Conservation (phyloP, 805 yeast species). For the Wickerhamomyces subpelliculosus region DNA sequence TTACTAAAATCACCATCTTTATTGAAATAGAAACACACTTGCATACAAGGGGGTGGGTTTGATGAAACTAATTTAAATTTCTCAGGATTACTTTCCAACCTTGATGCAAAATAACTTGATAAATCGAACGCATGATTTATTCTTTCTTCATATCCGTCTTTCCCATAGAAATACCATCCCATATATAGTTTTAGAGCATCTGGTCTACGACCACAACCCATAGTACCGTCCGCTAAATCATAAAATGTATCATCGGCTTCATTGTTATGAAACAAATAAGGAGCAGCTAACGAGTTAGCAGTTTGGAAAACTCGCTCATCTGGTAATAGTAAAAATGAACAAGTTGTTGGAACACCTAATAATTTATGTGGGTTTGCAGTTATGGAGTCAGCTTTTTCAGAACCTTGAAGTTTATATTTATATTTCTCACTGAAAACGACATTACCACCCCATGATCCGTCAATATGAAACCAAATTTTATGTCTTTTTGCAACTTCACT, state of each 20-base stretch:
- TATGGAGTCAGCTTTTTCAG: conserved; percentile 62
- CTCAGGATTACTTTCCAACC: conserved; percentile 25
- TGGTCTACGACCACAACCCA: conserved; percentile 88
- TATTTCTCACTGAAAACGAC: conserved; percentile 55
- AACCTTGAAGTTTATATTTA: conserved; percentile 44
- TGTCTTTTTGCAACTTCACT: conserved; percentile 44
- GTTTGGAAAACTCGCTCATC: conserved; percentile 57
- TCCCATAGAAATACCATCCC: conserved; percentile 79
- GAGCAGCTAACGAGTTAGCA: conserved; percentile 74
- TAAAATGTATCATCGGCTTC: conserved; percentile 45
- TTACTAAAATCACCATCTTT: conserved; percentile 31
- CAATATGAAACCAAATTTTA: conserved; percentile 74
- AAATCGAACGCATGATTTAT: conserved; percentile 68
- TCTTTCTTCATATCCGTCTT: conserved; percentile 53
- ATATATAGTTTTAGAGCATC: conserved; percentile 74
- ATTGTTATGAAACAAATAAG: conserved; percentile 68
- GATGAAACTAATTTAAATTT: conserved; percentile 52
- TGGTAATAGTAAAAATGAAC: conserved; percentile 69
- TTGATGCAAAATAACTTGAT: conserved; percentile 52
- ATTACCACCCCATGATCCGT: conserved; percentile 92
- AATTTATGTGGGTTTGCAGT: conserved; percentile 83
- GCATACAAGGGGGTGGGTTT: conserved; percentile 67
- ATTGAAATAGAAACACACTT: conserved; percentile 73
- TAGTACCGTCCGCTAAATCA: conserved; percentile 83
- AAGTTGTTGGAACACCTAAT: conserved; percentile 80